Evolutionary conservation across 345 rosid species (phyloP).

Genomic region (Euphorbia peplus): DNA sequence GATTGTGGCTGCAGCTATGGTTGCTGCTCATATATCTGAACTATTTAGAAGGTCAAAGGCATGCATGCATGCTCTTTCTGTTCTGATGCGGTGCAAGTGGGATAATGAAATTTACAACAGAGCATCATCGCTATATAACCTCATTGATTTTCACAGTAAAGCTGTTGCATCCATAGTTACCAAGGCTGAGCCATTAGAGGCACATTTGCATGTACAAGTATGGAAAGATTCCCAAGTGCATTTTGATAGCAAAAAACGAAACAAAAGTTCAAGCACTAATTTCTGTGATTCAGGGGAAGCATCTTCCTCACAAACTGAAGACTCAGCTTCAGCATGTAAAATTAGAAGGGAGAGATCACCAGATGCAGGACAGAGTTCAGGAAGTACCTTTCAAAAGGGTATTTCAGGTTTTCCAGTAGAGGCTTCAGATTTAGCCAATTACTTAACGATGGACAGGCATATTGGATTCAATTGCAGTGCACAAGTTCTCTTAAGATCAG

Average conservation of each 20-base stretch:
- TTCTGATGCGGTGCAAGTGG: constrained; percentile 88
- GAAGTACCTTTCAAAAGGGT: constrained; percentile 51
- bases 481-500: constrained; percentile 74
- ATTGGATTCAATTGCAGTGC: constrained; percentile 82
- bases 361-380: constrained; percentile 42
- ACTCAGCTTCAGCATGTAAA: constrained; percentile 40
- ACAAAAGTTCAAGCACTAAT: constrained; percentile 33
- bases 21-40: constrained; percentile 96
- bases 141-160: constrained; percentile 92
- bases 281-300: constrained; percentile 42
- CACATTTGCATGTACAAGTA: constrained; percentile 55
- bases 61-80: constrained; percentile 78
- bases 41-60: constrained; percentile 88
- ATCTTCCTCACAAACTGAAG: constrained; percentile 38
- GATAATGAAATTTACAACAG: constrained; percentile 72
- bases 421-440: constrained; percentile 96
- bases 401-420: constrained; percentile 62
- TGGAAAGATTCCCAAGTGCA: constrained; percentile 52
- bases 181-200: constrained; percentile 94
- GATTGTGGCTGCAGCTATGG: constrained; percentile 99
- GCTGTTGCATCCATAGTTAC: constrained; percentile 85
- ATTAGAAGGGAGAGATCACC: constrained; percentile 40
- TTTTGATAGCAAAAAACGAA: constrained; percentile 44
- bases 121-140: constrained; percentile 86
- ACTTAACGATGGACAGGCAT: constrained; percentile 87